These are phyloP conservation scores for Trypethelium eluteriae DNA, from an alignment of 495 filamentous ascomycete genomes.

Conservation along the genomic window DNA sequence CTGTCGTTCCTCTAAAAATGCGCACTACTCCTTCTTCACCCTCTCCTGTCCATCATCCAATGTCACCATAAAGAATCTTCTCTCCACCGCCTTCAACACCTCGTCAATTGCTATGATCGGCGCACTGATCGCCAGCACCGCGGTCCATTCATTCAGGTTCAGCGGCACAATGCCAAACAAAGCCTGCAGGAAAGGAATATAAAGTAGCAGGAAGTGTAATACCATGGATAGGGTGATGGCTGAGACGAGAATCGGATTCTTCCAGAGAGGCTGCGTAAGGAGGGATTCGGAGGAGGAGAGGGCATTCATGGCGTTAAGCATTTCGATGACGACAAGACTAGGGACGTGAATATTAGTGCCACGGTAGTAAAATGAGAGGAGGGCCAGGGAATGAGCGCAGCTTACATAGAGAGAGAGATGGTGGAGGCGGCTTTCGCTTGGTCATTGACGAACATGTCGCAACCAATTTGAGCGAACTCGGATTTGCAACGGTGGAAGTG, in stretches of 20 bases:
- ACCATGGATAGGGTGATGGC: conserved; percentile 92
- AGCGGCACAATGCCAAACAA: conserved; percentile 90
- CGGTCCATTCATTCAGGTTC: conserved; percentile 86
- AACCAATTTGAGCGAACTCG: conserved; percentile 85
- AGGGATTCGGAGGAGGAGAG: conserved; percentile 92
- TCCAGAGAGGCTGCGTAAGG: conserved; percentile 84
- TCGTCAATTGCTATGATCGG: conserved; percentile 96
- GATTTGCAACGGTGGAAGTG: conserved; percentile 90
- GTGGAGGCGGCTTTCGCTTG: conserved; percentile 92
- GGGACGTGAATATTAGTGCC: conserved; percentile 17
- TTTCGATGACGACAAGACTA: conserved; percentile 94
- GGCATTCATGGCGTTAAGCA: conserved; percentile 99
- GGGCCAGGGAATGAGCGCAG: not conserved
- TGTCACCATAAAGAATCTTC: conserved; percentile 43
- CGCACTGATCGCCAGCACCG: conserved; percentile 77
- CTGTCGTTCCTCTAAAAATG: not conserved
- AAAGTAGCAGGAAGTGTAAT: conserved; percentile 89
- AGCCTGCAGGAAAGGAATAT: conserved; percentile 78
- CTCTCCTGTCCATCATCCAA: conserved; percentile 15
- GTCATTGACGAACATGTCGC: conserved; percentile 85
- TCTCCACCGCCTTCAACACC: conserved; percentile 72
- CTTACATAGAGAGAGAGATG: conserved; percentile 68
- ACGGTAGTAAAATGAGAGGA: not conserved
- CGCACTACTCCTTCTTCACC: conserved; percentile 17
- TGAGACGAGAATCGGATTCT: conserved; percentile 95